Evolutionary conservation across 352 stramenopile species (phyloP).

Genomic region (Globisporangium cederbergense): DNA sequence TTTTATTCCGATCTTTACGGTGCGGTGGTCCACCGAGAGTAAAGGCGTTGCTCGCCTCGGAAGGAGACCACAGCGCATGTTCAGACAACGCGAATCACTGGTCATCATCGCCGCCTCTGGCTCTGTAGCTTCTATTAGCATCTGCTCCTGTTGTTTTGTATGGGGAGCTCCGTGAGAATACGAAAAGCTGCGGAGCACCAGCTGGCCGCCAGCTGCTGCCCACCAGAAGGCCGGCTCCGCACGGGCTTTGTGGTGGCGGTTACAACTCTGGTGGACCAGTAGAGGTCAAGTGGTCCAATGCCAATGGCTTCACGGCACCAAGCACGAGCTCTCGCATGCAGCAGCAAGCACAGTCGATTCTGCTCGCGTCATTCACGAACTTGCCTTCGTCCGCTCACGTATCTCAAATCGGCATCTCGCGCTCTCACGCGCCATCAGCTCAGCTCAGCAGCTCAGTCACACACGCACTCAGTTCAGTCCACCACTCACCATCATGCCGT

Average conservation of each 20-base stretch:
- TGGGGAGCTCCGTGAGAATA: not conserved
- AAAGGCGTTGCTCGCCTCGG: not conserved
- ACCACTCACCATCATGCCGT: slow-evolving; percentile 12
- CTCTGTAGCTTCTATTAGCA: not conserved
- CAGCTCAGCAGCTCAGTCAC: not conserved
- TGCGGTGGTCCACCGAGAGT: not conserved
- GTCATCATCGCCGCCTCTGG: not conserved
- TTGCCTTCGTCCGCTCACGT: not conserved
- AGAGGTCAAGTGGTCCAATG: not conserved
- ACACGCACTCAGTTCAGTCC: not conserved
- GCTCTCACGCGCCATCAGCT: not conserved
- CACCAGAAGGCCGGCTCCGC: not conserved
- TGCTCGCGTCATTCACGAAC: not conserved
- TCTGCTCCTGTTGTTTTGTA: not conserved
- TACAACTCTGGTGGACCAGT: not conserved
- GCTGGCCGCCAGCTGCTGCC: not conserved
- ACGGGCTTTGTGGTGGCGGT: not conserved
- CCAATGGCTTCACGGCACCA: not conserved
- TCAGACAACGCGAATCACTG: not conserved
- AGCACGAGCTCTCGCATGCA: not conserved
- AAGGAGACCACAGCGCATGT: not conserved
- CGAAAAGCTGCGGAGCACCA: not conserved
- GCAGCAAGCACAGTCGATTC: not conserved
- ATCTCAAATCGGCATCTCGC: too few relatives aligned
- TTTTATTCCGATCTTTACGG: not conserved